Base-by-base conservation (phyloP, 2,329 filamentous ascomycete species). In the Dothistroma septosporum region DNA sequence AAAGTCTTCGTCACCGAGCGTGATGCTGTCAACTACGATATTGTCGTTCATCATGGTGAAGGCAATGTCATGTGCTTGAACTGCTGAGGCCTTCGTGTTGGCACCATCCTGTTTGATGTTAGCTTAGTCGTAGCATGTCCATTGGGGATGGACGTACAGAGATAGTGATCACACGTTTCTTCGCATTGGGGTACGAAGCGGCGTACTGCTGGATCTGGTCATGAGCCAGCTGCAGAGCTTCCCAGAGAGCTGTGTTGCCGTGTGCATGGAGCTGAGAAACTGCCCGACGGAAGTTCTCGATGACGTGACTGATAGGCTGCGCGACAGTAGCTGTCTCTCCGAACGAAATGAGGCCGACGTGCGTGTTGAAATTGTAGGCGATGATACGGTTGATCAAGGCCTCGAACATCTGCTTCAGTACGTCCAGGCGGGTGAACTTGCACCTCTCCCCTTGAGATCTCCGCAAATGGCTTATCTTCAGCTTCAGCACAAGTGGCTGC, bases 361-460 rank as follows among this genome's bases (percentile, higher is more conserved):
- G 72, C 0, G 72, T 75, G 49, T 72, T 69, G 63, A 71, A 76
- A 44, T 69, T 66, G 58, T 76, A 76, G 2, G 75, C 75, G n/a
- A 76, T 63, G 1, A 74, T 64, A 7, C 74, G 64, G 56, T 77
- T 76, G 61, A 76, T 67, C 58, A 75, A 70, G 7, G 72, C 70
- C 46, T 74, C 70, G 56, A 76, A 77, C 64, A 76, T 73, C 55
- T 76, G 70, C 61, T 76, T 75, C 16, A 74, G 60, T 3, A 76
- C 73, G 46, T 74, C 73, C 10, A 76, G 64, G 11, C 72, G 64
- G 28, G 60, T 64, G 32, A 72, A 54, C 31, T 32, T 59, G 16
- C 16, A 28, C n/a, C n/a, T 61, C 55, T 46, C n/a, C 14, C 10
- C 41, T 35, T 10, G 12, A 22, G 24, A 52, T 60, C 21, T 37